Evolutionary conservation across 371 early-diverging fungal genomes (phyloP), one percentile per base, ranked within the genome.

Genomic region (Mortierella sp.): DNA sequence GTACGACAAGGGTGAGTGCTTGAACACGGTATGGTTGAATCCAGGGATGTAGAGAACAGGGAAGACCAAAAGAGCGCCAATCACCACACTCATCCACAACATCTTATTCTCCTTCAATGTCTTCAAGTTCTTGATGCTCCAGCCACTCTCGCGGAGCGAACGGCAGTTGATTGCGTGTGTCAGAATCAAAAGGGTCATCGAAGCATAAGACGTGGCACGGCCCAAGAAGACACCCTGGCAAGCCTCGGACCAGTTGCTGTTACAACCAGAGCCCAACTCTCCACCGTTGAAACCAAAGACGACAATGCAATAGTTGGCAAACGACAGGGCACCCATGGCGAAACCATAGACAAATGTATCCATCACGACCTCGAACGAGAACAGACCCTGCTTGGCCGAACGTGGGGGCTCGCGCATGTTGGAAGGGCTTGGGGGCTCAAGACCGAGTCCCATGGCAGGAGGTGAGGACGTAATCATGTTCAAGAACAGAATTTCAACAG

Each of bases 371-470:
- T 91, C 89, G 57, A 75, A 79, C 25, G 87, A 84, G 72, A 93
- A 94, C 14, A 94, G 79, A 9, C 94, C 93, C 59, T 90, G 84
- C 25, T 85, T 84, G 43, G 82, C 70, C 4, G 84, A 76, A 48
- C 97, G 92, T 43, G 98, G 99, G 16, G 91, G 91, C 52, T 91
- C 87, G 19, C 87, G 81, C 96, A 99, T 95, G 57, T 94, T 88
- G 60, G 91, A 89, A 12, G 70, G 72, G 71, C 94, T 93, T 21
- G 90, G 87, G 59, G 92, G 93, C 77, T 99, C 98, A 18, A 95
- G 86, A 59, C 95, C 94, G 16, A 95, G 81, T 48, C 89, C 88
- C 91, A 94, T 92, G 14, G 95, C 95, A 19, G 95, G 95, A 25
- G 98, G 97, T 23, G 92, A 88, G 53, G 84, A 68, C 2, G 92